Conservation (phyloP, 306 rosid genomes). For the Trifolium pratense region DNA sequence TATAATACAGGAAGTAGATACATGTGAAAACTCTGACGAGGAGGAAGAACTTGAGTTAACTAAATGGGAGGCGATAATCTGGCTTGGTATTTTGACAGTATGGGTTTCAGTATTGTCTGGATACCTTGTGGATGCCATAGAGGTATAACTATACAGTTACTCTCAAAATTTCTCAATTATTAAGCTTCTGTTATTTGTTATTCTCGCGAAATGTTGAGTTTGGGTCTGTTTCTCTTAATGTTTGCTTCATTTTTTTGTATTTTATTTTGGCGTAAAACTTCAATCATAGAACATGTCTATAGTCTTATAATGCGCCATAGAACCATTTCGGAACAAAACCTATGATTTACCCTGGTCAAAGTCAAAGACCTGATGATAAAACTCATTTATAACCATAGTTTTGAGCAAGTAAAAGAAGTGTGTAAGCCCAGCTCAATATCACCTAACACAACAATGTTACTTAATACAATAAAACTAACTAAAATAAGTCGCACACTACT, state of each 20-base stretch:
- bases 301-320: slow-evolving; percentile 10
- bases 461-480: neutral
- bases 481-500: neutral
- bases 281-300: slow-evolving; percentile 2
- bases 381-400: neutral
- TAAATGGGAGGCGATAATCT: slow-evolving; percentile 77
- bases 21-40: slow-evolving; percentile 51
- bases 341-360: neutral
- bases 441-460: neutral
- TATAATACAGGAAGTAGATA: slow-evolving; percentile 53
- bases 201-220: slow-evolving; percentile 27
- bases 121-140: slow-evolving; percentile 83
- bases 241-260: neutral
- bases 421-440: neutral
- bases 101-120: slow-evolving; percentile 89
- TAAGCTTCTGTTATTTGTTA: slow-evolving; percentile 29
- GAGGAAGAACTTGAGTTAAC: slow-evolving; percentile 72
- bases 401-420: neutral
- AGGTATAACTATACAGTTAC: slow-evolving; percentile 61
- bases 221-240: neutral
- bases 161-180: slow-evolving; percentile 28
- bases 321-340: neutral
- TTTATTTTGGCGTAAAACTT: slow-evolving; percentile 25
- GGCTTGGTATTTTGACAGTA: slow-evolving; percentile 84
- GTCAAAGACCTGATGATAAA: neutral